Evolutionary conservation across 2,329 filamentous ascomycete species (phyloP).

Genomic region (Rugonectria rugulosa): DNA sequence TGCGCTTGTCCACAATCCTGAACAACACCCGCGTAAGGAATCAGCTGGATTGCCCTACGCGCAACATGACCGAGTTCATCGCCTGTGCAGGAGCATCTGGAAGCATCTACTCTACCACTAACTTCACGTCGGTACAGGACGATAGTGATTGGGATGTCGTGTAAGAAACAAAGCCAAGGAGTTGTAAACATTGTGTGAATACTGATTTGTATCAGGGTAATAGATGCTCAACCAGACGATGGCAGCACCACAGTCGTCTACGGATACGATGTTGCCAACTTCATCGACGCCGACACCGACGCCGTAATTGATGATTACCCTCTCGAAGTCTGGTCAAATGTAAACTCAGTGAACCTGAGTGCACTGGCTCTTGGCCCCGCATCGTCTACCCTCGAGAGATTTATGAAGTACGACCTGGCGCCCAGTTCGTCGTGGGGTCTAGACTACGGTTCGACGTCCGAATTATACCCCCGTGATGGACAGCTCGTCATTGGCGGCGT

Average conservation of each 20-base stretch:
- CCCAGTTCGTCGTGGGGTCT: constrained; percentile 6
- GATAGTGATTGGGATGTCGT: constrained; percentile 17
- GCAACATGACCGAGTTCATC: constrained; percentile 8
- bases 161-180: constrained; percentile 1
- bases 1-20: constrained; percentile 18
- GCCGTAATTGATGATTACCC: constrained; percentile 9
- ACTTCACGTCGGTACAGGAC: constrained; percentile 6
- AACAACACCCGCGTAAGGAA: constrained; percentile 20
- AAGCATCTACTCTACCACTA: constrained; percentile 15
- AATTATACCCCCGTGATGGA: constrained; percentile 11
- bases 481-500: constrained; percentile 13
- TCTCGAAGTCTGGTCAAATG: constrained; percentile 17
- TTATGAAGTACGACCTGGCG: constrained; percentile 4
- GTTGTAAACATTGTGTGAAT: too few species aligned
- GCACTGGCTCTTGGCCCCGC: constrained; percentile 12
- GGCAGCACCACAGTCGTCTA: constrained; percentile 11
- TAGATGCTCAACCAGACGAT: constrained; percentile 8
- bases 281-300: constrained; percentile 6
- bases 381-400: constrained; percentile 10
- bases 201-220: constrained; percentile 2
- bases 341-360: constrained; percentile 13
- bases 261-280: constrained; percentile 18
- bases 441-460: constrained; percentile 18
- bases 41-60: constrained; percentile 13
- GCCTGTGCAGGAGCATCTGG: constrained; percentile 19